Evolutionary conservation across 139 green algal genomes (phyloP).

Genomic region (Chlamydomonas sphaeroides): DNA sequence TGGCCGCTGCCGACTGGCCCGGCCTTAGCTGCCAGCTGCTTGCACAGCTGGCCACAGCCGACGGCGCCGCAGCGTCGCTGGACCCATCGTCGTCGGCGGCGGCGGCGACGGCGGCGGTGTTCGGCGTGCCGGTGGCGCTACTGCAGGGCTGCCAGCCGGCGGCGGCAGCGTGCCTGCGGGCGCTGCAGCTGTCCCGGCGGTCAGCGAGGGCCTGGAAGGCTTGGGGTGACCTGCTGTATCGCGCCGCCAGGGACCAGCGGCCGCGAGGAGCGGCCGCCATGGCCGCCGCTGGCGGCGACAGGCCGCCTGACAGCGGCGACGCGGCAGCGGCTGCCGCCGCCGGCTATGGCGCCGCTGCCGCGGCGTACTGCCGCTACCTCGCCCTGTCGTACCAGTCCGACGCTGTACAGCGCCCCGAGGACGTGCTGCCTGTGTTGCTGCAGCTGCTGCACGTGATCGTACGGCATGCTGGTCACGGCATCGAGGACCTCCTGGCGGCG

Average conservation of each 20-base stretch:
- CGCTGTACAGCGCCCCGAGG: slow-evolving; percentile 23
- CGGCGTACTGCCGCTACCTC: slow-evolving; percentile 58
- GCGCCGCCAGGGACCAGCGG: slow-evolving; percentile 17
- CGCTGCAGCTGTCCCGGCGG: slow-evolving; percentile 20
- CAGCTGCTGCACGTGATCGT: slow-evolving; percentile 56
- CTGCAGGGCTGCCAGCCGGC: slow-evolving; percentile 4
- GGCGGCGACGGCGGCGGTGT: not conserved
- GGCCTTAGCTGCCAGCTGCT: not conserved
- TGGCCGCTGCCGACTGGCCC: not conserved
- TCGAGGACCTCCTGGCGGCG: slow-evolving; percentile 40
- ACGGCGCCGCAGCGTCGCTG: not conserved
- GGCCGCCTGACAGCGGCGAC: not conserved
- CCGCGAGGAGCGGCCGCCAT: not conserved
- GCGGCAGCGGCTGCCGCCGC: not conserved
- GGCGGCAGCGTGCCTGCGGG: not conserved
- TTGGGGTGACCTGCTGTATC: slow-evolving; percentile 38
- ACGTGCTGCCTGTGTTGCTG: slow-evolving; percentile 54
- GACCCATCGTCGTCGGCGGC: not conserved
- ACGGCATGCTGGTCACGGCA: slow-evolving; percentile 18
- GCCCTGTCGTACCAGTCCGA: slow-evolving; percentile 1
- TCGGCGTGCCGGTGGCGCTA: slow-evolving; percentile 3
- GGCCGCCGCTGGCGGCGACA: slow-evolving; percentile 3
- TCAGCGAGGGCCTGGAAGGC: slow-evolving; percentile 35
- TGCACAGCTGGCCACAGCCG: not conserved
- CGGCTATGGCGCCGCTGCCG: slow-evolving; percentile 34